Conservation (phyloP, 164 flowering plant species). For the Annona cherimola region DNA sequence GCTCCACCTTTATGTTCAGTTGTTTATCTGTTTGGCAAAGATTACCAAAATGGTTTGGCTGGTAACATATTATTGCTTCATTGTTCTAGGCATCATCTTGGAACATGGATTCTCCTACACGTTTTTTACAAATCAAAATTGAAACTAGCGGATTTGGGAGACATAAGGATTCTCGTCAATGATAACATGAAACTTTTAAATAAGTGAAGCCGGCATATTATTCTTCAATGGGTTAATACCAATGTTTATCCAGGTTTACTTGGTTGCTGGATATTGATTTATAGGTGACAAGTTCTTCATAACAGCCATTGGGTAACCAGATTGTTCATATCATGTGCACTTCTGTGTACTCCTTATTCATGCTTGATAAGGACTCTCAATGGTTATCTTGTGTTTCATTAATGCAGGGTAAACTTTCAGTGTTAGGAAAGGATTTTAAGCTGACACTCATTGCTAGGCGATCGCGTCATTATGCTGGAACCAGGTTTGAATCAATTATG, state of each 20-base stretch:
- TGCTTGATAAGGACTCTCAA: not conserved
- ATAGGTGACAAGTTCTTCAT: not conserved
- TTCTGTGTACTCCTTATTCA: not conserved
- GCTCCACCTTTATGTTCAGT: no score
- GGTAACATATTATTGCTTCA: no score
- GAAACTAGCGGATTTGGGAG: not conserved
- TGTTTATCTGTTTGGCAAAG: no score
- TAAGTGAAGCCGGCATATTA: not conserved
- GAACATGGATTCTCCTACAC: not conserved
- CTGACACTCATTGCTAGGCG: slow-evolving; percentile 93
- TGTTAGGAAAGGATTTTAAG: slow-evolving; percentile 59
- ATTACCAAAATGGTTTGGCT: no score
- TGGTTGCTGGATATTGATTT: slow-evolving; percentile 4
- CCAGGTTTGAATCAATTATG: slow-evolving; percentile 53
- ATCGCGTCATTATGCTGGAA: slow-evolving; percentile 97
- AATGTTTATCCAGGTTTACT: slow-evolving; percentile 1
- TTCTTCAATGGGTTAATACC: not conserved
- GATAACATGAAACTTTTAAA: not conserved
- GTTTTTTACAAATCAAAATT: not conserved
- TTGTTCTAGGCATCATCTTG: not conserved
- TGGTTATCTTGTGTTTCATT: slow-evolving; percentile 18
- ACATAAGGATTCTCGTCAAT: not conserved
- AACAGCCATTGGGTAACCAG: not conserved
- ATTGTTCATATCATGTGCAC: not conserved
- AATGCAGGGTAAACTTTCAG: slow-evolving; percentile 58